phyloP scores from a whole-genome alignment of 2,329 filamentous ascomycete species.

The Hypoxylon sp. region DNA sequence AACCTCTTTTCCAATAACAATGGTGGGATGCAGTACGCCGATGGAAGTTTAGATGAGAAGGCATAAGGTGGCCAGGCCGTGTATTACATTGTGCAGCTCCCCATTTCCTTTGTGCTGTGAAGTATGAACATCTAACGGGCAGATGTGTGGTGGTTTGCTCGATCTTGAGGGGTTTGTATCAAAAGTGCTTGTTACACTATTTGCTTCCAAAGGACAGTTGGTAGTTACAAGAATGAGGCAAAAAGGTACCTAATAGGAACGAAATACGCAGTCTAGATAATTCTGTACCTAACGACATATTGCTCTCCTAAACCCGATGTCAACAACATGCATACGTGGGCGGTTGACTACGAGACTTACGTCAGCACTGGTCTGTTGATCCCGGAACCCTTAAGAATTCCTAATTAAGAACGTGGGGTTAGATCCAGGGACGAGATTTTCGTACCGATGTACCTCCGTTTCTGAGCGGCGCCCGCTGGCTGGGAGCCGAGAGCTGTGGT shows the following conservation, averaged over 20 bases:
- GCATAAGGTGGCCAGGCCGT: background rate
- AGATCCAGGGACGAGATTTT: no score
- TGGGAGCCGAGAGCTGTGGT: background rate
- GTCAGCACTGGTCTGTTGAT: background rate
- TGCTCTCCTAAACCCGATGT: background rate
- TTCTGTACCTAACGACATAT: slow-evolving; percentile 23
- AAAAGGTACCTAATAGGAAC: slow-evolving; percentile 14
- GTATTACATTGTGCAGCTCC: slow-evolving; percentile 11
- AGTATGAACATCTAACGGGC: slow-evolving; percentile 18
- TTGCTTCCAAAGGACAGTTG: slow-evolving; percentile 26
- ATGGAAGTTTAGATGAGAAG: slow-evolving; percentile 9
- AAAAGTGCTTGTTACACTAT: slow-evolving; percentile 17
- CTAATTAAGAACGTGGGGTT: no score
- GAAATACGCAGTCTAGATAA: slow-evolving; percentile 20
- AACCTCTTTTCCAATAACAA: slow-evolving; percentile 16
- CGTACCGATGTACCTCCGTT: background rate
- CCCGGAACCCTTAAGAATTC: background rate
- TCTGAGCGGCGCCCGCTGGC: background rate
- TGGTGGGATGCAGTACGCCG: background rate
- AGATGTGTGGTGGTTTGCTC: slow-evolving; percentile 27
- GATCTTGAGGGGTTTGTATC: slow-evolving; percentile 29
- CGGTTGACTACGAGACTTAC: no score
- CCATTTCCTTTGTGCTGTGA: slow-evolving; percentile 19
- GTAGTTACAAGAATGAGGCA: slow-evolving; percentile 8
- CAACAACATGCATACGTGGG: no score